These are phyloP conservation scores for Aegilops longissima DNA, from an alignment of 176 grass and related monocot genomes.

Conservation along the genomic window DNA sequence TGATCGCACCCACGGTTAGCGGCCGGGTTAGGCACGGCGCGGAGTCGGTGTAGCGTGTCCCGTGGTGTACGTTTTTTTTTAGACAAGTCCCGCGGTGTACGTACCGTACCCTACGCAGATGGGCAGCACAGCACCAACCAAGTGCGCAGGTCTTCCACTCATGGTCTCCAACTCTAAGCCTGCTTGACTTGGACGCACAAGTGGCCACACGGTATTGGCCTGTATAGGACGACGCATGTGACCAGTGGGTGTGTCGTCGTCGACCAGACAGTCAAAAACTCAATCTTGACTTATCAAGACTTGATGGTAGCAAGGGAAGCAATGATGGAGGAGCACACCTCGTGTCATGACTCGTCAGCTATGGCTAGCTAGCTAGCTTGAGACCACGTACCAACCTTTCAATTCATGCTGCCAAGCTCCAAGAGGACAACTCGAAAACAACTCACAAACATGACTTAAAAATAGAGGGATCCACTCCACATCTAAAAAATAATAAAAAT, in stretches of 20 bases:
- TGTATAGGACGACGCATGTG: neutral
- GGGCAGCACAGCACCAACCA: neutral
- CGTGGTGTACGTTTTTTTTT: neutral
- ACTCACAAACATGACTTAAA: neutral
- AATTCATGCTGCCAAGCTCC: neutral
- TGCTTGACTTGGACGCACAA: neutral
- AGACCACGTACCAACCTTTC: neutral
- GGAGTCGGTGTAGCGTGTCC: neutral
- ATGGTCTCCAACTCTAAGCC: neutral
- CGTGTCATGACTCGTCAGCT: neutral
- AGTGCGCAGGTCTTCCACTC: neutral
- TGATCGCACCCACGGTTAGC: neutral
- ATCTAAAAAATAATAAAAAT: neutral
- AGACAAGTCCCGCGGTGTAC: no score
- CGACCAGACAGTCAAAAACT: neutral
- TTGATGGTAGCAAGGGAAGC: neutral
- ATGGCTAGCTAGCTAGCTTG: neutral
- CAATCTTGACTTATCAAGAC: neutral
- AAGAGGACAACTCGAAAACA: neutral
- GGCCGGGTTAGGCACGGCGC: neutral
- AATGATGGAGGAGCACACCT: neutral
- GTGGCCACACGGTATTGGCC: no score
- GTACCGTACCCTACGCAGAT: no score
- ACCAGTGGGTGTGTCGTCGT: neutral
- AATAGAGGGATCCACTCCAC: neutral